Percentiles rank a stretch among this genome's conserved stretches.
Evolutionary conservation across 2,329 filamentous ascomycete species (phyloP).

Genomic region (Zopfia rhizophila): DNA sequence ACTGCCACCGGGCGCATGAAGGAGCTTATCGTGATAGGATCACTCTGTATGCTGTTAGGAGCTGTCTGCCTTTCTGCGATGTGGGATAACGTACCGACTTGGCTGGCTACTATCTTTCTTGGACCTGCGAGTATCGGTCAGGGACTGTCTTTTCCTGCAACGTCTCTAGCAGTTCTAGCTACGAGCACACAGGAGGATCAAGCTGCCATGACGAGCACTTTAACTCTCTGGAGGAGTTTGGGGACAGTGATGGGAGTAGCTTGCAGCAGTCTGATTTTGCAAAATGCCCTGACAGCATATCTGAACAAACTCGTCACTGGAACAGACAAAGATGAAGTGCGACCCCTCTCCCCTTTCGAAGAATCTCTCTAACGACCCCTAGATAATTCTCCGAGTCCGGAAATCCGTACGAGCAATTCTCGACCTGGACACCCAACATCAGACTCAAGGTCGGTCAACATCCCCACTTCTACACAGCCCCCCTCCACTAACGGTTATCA

Average conservation of each 20-base stretch:
- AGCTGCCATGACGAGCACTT: constrained; percentile 68
- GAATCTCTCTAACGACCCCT: background rate
- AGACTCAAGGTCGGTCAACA: constrained; percentile 56
- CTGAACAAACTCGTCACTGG: constrained; percentile 69
- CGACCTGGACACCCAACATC: constrained; percentile 57
- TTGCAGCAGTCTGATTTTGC: constrained; percentile 75
- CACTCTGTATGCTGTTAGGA: constrained; percentile 50
- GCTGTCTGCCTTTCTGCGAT: constrained; percentile 47
- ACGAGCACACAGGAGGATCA: constrained; percentile 57
- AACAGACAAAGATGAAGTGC: constrained; percentile 63
- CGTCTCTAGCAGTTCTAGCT: constrained; percentile 54
- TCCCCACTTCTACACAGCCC: constrained; percentile 26
- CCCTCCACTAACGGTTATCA: constrained; percentile 32
- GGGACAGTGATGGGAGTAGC: constrained; percentile 80
- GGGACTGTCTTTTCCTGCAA: constrained; percentile 55
- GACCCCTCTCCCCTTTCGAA: constrained; percentile 8
- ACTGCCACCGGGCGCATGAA: constrained; percentile 56
- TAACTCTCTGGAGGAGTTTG: constrained; percentile 76
- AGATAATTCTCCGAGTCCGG: constrained; percentile 60
- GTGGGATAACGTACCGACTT: constrained; percentile 51
- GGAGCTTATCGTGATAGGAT: constrained; percentile 53
- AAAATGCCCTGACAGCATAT: constrained; percentile 73
- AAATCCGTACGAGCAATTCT: constrained; percentile 61
- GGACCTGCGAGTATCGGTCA: constrained; percentile 53
- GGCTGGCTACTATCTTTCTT: constrained; percentile 54